These are phyloP conservation scores for Yarrowia bubula DNA, from an alignment of 805 yeast genomes.

Conservation along the genomic window DNA sequence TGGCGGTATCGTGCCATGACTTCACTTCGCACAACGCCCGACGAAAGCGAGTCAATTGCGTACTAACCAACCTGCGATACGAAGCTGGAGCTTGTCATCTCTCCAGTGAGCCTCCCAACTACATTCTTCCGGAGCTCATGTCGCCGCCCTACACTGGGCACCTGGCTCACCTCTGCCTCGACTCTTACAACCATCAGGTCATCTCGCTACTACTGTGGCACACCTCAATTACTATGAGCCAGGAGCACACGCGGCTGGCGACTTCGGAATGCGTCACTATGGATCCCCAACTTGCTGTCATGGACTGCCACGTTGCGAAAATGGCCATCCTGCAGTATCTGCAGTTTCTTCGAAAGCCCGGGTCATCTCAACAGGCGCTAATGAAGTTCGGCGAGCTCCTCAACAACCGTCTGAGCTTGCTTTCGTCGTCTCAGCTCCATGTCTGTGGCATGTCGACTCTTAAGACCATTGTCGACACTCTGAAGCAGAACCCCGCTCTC, in stretches of 20 bases:
- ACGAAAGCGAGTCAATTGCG: constrained; percentile 8
- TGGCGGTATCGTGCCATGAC: not conserved
- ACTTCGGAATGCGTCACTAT: constrained; percentile 5
- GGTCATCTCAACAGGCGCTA: constrained; percentile 1
- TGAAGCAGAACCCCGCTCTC: constrained; percentile 4
- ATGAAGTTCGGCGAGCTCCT: constrained; percentile 20
- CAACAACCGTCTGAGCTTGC: constrained; percentile 15
- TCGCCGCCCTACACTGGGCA: constrained; percentile 12
- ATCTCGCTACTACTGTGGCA: constrained; percentile 4
- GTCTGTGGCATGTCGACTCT: constrained; percentile 6
- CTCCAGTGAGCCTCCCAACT: constrained; percentile 16
- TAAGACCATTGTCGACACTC: not conserved
- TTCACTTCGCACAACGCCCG: not conserved
- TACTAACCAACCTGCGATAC: constrained; percentile 16
- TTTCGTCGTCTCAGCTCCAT: not conserved
- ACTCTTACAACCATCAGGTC: constrained; percentile 16
- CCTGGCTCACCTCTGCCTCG: constrained; percentile 12
- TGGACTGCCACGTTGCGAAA: constrained; percentile 14
- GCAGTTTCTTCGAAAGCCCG: constrained; percentile 4
- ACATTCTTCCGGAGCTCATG: constrained; percentile 6
- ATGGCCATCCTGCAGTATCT: constrained; percentile 19
- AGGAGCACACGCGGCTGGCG: constrained; percentile 1
- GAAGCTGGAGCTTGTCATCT: constrained; percentile 4
- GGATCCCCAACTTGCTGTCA: constrained; percentile 5
- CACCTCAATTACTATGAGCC: not conserved